Evolutionary conservation across 2,329 filamentous ascomycete species (phyloP).

Genomic region (Whalleya microplaca): DNA sequence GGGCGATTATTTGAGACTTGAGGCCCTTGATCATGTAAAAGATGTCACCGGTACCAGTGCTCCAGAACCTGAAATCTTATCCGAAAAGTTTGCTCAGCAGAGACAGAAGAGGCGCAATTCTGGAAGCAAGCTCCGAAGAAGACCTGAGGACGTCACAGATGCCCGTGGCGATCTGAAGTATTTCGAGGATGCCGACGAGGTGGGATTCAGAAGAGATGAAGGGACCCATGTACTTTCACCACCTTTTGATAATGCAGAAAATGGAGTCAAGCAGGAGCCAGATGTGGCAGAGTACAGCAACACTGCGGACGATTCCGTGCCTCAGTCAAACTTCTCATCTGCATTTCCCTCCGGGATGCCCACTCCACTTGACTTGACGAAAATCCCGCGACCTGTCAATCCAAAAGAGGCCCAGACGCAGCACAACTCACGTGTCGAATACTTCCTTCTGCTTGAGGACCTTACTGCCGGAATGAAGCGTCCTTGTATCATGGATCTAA

Average conservation of each 20-base stretch:
- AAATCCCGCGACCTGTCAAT: constrained; percentile 67
- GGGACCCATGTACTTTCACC: constrained; percentile 49
- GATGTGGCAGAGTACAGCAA: constrained; percentile 13
- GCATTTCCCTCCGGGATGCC: constrained; percentile 41
- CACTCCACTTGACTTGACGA: constrained; percentile 45
- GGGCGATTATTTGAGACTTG: constrained; percentile 35
- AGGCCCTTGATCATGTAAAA: constrained; percentile 46
- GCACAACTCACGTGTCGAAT: constrained; percentile 73
- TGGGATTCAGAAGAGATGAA: constrained; percentile 74
- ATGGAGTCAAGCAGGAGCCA: constrained; percentile 6
- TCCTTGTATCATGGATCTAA: constrained; percentile 95
- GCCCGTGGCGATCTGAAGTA: constrained; percentile 82
- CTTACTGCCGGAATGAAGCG: constrained; percentile 95
- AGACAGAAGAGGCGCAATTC: constrained; percentile 76
- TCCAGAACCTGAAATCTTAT: constrained; percentile 62
- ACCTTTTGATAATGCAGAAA: constrained; percentile 12
- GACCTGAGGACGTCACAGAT: constrained; percentile 72
- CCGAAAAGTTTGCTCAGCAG: constrained; percentile 46
- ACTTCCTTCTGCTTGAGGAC: constrained; percentile 92
- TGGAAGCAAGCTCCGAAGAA: constrained; percentile 77
- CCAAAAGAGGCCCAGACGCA: constrained; percentile 76
- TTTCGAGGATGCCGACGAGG: constrained; percentile 86
- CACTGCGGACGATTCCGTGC: constrained; percentile 3
- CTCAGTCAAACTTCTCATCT: constrained; percentile 42
- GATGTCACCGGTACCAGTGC: constrained; percentile 68